phyloP scores from a whole-genome alignment of 345 rosid species.

The Euclidium syriacum region DNA sequence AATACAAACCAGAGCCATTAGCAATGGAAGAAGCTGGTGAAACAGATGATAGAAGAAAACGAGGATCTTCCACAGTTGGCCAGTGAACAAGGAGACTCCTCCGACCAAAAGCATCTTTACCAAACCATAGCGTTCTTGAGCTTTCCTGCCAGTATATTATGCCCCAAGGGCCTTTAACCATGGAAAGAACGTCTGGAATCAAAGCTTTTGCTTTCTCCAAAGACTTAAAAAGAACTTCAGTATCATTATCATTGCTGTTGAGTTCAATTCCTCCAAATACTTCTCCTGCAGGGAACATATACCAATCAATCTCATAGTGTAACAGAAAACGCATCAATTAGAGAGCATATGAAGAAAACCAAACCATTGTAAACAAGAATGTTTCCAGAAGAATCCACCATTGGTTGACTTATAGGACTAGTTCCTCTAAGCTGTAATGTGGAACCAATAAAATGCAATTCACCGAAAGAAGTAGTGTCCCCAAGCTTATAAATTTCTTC shows the following conservation, averaged over 20 bases:
- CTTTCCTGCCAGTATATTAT: constrained; percentile 81
- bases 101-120: constrained; percentile 83
- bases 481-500: constrained; percentile 18
- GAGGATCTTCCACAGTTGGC: constrained; percentile 62
- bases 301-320: neutral
- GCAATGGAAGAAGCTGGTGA: constrained; percentile 39
- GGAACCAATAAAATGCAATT: constrained; percentile 62
- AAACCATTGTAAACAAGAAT: constrained; percentile 70
- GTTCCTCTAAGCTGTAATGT: constrained; percentile 81
- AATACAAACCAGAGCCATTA: constrained; percentile 25
- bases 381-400: constrained; percentile 54
- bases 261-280: constrained; percentile 67
- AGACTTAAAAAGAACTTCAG: constrained; percentile 47
- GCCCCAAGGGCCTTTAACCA: constrained; percentile 88
- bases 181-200: constrained; percentile 62
- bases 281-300: constrained; percentile 46
- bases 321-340: neutral
- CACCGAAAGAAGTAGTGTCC: constrained; percentile 25
- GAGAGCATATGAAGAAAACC: neutral
- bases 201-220: constrained; percentile 36
- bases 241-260: constrained; percentile 55
- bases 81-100: constrained; percentile 95
- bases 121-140: constrained; percentile 86
- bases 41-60: constrained; percentile 64
- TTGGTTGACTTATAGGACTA: constrained; percentile 50